Percentiles rank a stretch among this genome's conserved stretches.
Evolutionary conservation across 495 filamentous ascomycete genomes (phyloP).

Genomic region (Talaromyces wortmannii): DNA sequence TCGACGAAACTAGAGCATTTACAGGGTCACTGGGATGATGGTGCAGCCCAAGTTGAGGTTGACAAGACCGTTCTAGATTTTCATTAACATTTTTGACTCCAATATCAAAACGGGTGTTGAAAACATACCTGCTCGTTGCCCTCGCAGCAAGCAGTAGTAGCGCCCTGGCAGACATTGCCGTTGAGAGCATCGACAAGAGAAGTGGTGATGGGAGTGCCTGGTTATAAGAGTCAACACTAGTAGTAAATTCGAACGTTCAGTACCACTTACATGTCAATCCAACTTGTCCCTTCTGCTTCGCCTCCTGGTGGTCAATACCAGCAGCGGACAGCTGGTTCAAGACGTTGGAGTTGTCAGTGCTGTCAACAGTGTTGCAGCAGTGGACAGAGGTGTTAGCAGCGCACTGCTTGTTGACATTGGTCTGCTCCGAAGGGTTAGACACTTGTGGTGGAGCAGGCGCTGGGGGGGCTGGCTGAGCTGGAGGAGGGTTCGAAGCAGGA

Average conservation of each 20-base stretch:
- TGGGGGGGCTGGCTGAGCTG: neutral
- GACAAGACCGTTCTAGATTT: neutral
- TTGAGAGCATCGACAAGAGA: conserved; percentile 5
- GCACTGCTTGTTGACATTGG: conserved; percentile 3
- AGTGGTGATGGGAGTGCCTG: conserved; percentile 6
- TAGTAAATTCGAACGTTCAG: neutral
- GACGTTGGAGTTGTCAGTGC: conserved; percentile 7
- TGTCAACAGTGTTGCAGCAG: conserved; percentile 6
- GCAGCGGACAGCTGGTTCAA: conserved; percentile 1
- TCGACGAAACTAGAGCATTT: neutral
- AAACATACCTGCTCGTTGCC: conserved; percentile 1
- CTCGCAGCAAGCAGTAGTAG: conserved; percentile 5
- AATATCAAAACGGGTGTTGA: neutral
- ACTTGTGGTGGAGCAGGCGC: neutral
- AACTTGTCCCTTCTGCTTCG: conserved; percentile 4
- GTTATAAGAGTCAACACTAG: neutral
- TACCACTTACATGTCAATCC: conserved; percentile 2
- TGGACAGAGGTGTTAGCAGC: conserved; percentile 1
- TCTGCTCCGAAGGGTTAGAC: conserved; percentile 5
- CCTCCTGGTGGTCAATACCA: neutral
- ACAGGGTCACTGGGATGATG: conserved; percentile 5
- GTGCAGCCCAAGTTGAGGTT: conserved; percentile 6
- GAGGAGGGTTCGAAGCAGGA: neutral
- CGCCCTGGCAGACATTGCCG: conserved; percentile 5
- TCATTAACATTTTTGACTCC: neutral